Evolutionary conservation across 371 early-diverging fungal species (phyloP).

Genomic region (Fennellomyces sp.): DNA sequence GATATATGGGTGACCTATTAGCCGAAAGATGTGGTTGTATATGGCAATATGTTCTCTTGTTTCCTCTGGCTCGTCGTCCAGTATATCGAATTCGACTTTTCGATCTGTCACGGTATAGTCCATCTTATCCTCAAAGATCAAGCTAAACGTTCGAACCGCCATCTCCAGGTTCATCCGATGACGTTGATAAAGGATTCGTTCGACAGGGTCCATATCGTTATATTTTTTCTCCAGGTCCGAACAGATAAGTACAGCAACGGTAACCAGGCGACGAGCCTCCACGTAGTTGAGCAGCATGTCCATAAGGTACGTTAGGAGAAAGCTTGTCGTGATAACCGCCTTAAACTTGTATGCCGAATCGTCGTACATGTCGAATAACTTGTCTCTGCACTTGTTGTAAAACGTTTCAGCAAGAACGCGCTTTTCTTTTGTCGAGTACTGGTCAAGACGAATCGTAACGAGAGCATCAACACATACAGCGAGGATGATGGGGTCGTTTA

Average conservation of each 20-base stretch:
- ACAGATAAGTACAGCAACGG: background rate
- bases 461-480: slow-evolving; percentile 14
- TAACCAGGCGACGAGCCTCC: slow-evolving; percentile 4
- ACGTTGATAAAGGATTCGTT: slow-evolving; percentile 1
- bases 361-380: slow-evolving; percentile 19
- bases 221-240: background rate
- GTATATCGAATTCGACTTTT: background rate
- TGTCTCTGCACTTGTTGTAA: slow-evolving; percentile 8
- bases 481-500: slow-evolving; percentile 7
- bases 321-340: slow-evolving; percentile 9
- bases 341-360: slow-evolving; percentile 18
- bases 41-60: background rate
- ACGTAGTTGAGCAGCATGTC: background rate
- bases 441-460: background rate
- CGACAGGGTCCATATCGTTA: background rate
- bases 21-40: background rate
- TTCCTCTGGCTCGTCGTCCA: slow-evolving; percentile 1
- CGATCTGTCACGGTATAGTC: background rate
- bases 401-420: slow-evolving; percentile 17
- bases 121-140: background rate
- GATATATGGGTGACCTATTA: background rate
- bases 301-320: background rate
- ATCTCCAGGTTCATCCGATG: background rate
- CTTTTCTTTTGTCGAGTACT: background rate
- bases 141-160: background rate